phyloP scores from a whole-genome alignment of 768 basidiomycete species.

The Lactarius vividus region DNA sequence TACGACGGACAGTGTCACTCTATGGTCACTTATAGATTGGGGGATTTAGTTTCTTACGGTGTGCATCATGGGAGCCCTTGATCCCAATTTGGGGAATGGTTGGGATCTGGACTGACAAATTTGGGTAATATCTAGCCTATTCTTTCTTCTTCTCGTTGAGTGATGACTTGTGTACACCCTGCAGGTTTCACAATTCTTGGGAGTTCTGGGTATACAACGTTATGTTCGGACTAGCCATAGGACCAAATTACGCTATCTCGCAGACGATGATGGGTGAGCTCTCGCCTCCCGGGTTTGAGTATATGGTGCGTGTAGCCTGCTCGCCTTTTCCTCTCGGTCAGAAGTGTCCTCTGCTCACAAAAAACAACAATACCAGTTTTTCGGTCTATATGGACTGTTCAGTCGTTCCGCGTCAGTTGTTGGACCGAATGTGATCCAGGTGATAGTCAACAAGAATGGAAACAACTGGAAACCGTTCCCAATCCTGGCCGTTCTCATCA shows the following conservation, averaged over 20 bases:
- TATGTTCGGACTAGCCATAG: conserved; percentile 78
- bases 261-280: conserved; percentile 90
- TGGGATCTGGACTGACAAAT: conserved; percentile 72
- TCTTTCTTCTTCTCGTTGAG: background rate
- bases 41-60: conserved; percentile 63
- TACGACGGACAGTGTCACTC: background rate
- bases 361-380: conserved; percentile 50
- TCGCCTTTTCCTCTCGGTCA: background rate
- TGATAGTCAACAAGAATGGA: conserved; percentile 67
- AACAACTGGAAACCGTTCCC: conserved; percentile 84
- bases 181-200: conserved; percentile 70
- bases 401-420: conserved; percentile 75
- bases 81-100: conserved; percentile 88
- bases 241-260: conserved; percentile 83
- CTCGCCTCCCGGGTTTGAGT: conserved; percentile 83
- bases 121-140: conserved; percentile 52
- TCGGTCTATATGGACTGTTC: conserved; percentile 51
- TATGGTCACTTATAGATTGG: background rate
- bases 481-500: conserved; percentile 73
- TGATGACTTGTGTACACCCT: background rate
- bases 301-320: conserved; percentile 47
- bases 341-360: background rate
- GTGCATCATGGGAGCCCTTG: conserved; percentile 71
- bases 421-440: conserved; percentile 82
- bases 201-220: conserved; percentile 90